Percentiles rank a stretch among this genome's conserved stretches.
phyloP scores from a whole-genome alignment of 2,329 filamentous ascomycete species.

The Claviceps africana region DNA sequence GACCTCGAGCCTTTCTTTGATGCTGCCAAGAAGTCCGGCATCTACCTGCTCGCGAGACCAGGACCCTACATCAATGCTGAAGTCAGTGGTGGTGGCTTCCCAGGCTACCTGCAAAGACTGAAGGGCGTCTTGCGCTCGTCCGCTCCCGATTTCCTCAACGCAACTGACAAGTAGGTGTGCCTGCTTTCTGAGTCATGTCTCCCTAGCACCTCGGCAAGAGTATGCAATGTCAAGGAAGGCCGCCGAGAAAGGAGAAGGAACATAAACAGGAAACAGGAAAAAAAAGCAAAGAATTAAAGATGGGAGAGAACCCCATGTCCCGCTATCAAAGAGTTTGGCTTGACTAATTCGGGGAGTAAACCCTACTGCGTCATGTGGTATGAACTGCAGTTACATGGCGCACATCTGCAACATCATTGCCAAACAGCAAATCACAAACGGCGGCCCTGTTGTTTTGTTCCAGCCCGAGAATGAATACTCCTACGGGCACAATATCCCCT shows the following conservation, averaged over 20 bases:
- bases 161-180: conserved; percentile 46
- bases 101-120: conserved; percentile 64
- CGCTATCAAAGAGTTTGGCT: background rate
- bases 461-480: conserved; percentile 78
- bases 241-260: too few relatives aligned
- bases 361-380: background rate
- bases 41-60: conserved; percentile 61
- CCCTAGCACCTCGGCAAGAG: background rate
- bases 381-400: conserved; percentile 36
- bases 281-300: too few relatives aligned
- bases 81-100: conserved; percentile 61
- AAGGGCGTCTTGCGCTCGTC: conserved; percentile 49
- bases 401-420: conserved; percentile 54
- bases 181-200: background rate
- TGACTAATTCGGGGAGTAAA: background rate
- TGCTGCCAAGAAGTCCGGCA: conserved; percentile 55
- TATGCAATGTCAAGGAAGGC: too few relatives aligned
- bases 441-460: conserved; percentile 63
- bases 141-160: conserved; percentile 45
- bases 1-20: conserved; percentile 62
- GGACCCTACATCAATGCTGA: conserved; percentile 73
- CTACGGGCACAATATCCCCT: conserved; percentile 32
- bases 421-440: conserved; percentile 67
- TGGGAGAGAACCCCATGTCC: background rate
- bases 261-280: too few relatives aligned